These are phyloP conservation scores for Trichoderma atroviride DNA, from an alignment of 2,329 filamentous ascomycete genomes.

Conservation along the genomic window DNA sequence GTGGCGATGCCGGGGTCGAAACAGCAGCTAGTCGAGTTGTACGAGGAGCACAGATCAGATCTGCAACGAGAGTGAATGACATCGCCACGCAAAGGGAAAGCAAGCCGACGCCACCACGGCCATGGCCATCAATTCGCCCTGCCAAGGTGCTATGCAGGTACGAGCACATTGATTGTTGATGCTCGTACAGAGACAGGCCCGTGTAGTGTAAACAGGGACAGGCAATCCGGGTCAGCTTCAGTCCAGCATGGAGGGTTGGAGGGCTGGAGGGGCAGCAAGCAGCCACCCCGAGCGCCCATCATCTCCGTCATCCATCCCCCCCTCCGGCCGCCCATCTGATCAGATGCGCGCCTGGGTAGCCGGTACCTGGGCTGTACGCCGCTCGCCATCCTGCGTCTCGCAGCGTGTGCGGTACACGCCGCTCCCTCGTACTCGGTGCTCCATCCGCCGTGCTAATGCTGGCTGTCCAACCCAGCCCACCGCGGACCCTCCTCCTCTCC, in stretches of 20 bases:
- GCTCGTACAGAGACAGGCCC: neutral
- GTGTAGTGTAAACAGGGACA: neutral
- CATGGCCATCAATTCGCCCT: neutral
- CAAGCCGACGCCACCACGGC: neutral
- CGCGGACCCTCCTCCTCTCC: constrained; percentile 25
- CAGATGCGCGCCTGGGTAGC: neutral
- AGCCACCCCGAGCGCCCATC: neutral
- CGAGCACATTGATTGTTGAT: neutral
- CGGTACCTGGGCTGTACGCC: neutral
- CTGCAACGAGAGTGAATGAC: neutral
- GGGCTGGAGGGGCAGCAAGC: constrained; percentile 4
- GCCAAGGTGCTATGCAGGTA: neutral
- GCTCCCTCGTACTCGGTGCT: neutral
- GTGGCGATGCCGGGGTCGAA: neutral
- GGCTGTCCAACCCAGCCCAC: constrained; percentile 25
- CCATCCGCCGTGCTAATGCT: constrained; percentile 8
- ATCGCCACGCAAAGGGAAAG: neutral
- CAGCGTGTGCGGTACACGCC: neutral
- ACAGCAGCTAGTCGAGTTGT: neutral
- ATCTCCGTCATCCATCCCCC: neutral
- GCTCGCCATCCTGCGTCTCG: neutral
- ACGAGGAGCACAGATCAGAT: neutral
- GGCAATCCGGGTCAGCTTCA: neutral
- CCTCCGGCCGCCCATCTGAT: neutral
- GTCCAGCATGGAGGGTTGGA: neutral